Percentiles rank a stretch among this genome's conserved stretches.
Evolutionary conservation across 1,284 basidiomycete species (phyloP).

Genomic region (Melampsora medusae): DNA sequence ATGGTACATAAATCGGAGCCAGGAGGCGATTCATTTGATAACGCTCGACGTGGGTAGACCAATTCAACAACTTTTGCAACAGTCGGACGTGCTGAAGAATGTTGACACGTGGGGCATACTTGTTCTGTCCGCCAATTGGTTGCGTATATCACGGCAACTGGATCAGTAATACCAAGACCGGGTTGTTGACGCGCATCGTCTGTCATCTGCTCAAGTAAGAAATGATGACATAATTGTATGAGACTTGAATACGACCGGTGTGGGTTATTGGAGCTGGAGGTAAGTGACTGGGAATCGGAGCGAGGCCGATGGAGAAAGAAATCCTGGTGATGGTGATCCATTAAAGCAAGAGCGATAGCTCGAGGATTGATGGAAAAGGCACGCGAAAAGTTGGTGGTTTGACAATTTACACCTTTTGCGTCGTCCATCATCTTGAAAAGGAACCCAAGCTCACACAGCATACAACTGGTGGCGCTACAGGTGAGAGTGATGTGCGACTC

Average conservation of each 20-base stretch:
- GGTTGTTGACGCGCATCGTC: slow-evolving; percentile 59
- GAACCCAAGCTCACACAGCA: slow-evolving; percentile 94
- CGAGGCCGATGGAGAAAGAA: slow-evolving; percentile 28
- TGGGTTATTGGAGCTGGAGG: slow-evolving; percentile 49
- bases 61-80: slow-evolving; percentile 86
- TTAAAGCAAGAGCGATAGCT: slow-evolving; percentile 78
- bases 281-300: slow-evolving; percentile 1
- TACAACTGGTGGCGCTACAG: slow-evolving; percentile 83
- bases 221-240: slow-evolving; percentile 92
- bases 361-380: slow-evolving; percentile 75
- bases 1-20: slow-evolving; percentile 68
- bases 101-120: slow-evolving; percentile 79
- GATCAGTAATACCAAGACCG: slow-evolving; percentile 39
- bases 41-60: slow-evolving; percentile 72
- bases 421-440: slow-evolving; percentile 93
- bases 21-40: slow-evolving; percentile 61
- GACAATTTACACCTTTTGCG: slow-evolving; percentile 88
- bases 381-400: slow-evolving; percentile 93
- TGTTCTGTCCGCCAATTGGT: slow-evolving; percentile 51
- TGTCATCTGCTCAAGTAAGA: slow-evolving; percentile 77
- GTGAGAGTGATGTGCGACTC: slow-evolving; percentile 86
- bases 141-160: slow-evolving; percentile 56
- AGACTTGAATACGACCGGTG: slow-evolving; percentile 70
- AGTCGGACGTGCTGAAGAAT: slow-evolving; percentile 69
- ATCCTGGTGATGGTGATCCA: slow-evolving; percentile 71